A percentile compares a stretch with the other conserved stretches of the same genome.
Conservation (phyloP, 2,329 filamentous ascomycete species). For the Aureobasidium leucospermi region DNA sequence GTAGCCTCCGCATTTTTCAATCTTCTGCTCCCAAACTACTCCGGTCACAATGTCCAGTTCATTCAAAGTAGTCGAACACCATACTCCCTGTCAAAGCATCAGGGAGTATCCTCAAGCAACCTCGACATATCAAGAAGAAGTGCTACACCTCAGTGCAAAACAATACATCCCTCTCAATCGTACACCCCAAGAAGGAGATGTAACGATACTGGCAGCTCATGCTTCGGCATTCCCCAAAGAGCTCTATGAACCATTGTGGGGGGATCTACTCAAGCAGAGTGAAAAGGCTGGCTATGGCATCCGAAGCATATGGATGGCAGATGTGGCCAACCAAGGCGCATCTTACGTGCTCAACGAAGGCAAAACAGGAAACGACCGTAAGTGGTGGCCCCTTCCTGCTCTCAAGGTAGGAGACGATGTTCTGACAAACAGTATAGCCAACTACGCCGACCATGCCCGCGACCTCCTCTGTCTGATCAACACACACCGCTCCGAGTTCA, state of each 20-base stretch:
- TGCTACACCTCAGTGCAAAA: slow-evolving; percentile 69
- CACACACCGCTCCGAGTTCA: slow-evolving; percentile 70
- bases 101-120: slow-evolving; percentile 73
- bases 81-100: slow-evolving; percentile 66
- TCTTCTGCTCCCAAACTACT: not conserved
- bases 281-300: slow-evolving; percentile 57
- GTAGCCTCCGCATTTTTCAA: not conserved
- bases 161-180: slow-evolving; percentile 76
- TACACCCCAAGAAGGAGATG: slow-evolving; percentile 61
- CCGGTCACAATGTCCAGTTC: not conserved
- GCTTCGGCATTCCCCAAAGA: slow-evolving; percentile 95
- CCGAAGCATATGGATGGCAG: slow-evolving; percentile 80
- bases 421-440: slow-evolving; percentile 44
- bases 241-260: slow-evolving; percentile 87
- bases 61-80: slow-evolving; percentile 48
- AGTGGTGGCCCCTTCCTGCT: slow-evolving; percentile 24
- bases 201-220: slow-evolving; percentile 80
- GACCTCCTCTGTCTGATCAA: slow-evolving; percentile 84
- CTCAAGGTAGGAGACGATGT: not conserved
- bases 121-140: slow-evolving; percentile 64
- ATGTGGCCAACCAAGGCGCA: slow-evolving; percentile 74
- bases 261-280: slow-evolving; percentile 57
- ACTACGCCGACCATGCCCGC: slow-evolving; percentile 77
- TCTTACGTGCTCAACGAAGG: slow-evolving; percentile 71
- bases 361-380: slow-evolving; percentile 76